Evolutionary conservation across 257 asterid genomes (phyloP), one percentile per base, ranked within the genome.

Genomic region (Avicennia marina): DNA sequence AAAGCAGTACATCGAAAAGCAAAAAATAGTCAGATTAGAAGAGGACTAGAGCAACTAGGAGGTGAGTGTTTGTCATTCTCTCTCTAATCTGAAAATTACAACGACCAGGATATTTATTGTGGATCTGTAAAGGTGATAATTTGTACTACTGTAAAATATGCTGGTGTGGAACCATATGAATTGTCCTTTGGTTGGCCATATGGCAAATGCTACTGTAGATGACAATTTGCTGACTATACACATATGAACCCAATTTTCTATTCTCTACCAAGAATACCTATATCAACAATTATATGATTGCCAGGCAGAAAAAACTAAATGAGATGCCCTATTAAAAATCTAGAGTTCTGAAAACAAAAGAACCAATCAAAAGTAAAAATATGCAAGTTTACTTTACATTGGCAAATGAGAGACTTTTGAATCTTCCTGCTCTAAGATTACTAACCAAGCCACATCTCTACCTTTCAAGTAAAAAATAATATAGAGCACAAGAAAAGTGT

Each of bases 61-160:
- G 27, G 40, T 29, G 29, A 36, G 45, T 53, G 44, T 58, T 43
- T 58, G 55, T 48, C 64, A 71, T 60, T 52, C 15, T 31, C 54
- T 27, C 51, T 48, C 58, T 20, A 25, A 18, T 58, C 20, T 18
- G 55, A 36, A 29, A 45, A 56, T 61, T 19, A 31, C 38, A 47
- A 47, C 11, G 49, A 48, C 18, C 52, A 34, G 17, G 57, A 64
- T 26, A 34, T 12, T 47, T 38, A 48, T 24, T 17, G 48, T 12
- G 18, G 18, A 29, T 24, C 19, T 15, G 22, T 20, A 36, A 34
- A n/a, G n/a, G 59, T 50, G 47, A 16, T 18, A 34, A 46, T 40
- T 53, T 60, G 50, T 43, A 41, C 56, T 18, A 48, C 65, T 45
- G 56, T 42, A 65, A 54, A 39, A 24, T 60, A 51, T 73, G 55